These are phyloP conservation scores for Claviceps arundinis DNA, from an alignment of 2,329 filamentous ascomycete genomes.

Conservation along the genomic window DNA sequence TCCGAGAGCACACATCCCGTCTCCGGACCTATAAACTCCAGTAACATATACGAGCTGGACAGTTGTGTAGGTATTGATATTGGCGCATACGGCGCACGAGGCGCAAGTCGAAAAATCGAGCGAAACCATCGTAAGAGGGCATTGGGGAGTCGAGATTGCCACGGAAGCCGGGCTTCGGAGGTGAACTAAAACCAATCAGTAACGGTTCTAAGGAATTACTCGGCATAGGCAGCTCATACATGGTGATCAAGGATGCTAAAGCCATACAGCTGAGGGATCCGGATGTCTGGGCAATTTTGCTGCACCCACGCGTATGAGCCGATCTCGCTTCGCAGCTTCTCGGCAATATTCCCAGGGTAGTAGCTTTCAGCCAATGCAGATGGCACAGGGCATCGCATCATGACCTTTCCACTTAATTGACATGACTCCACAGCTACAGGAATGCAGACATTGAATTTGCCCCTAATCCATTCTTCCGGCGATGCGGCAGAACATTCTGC, in stretches of 20 bases:
- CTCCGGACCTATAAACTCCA: constrained; percentile 14
- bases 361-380: constrained; percentile 23
- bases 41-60: constrained; percentile 12
- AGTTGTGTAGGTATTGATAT: constrained; percentile 2
- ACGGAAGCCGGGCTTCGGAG: constrained; percentile 6
- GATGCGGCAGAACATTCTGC: constrained; percentile 13
- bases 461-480: constrained; percentile 16
- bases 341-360: constrained; percentile 26
- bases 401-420: constrained; percentile 12
- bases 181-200: constrained; percentile 7
- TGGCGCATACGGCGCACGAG: constrained; percentile 4
- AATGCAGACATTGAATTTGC: constrained; percentile 24
- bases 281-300: constrained; percentile 13
- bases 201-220: neutral
- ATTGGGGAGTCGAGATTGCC: constrained; percentile 3
- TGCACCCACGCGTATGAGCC: constrained; percentile 15
- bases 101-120: constrained; percentile 1
- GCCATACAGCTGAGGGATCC: constrained; percentile 13
- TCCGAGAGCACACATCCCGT: constrained; percentile 16
- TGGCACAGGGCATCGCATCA: constrained; percentile 19
- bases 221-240: constrained; percentile 3
- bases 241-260: constrained; percentile 10
- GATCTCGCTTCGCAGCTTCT: constrained; percentile 25
- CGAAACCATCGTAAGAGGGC: constrained; percentile 1
- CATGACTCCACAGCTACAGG: constrained; percentile 15